Conservation (phyloP, 306 rosid genomes). For the Bauhinia variegata region DNA sequence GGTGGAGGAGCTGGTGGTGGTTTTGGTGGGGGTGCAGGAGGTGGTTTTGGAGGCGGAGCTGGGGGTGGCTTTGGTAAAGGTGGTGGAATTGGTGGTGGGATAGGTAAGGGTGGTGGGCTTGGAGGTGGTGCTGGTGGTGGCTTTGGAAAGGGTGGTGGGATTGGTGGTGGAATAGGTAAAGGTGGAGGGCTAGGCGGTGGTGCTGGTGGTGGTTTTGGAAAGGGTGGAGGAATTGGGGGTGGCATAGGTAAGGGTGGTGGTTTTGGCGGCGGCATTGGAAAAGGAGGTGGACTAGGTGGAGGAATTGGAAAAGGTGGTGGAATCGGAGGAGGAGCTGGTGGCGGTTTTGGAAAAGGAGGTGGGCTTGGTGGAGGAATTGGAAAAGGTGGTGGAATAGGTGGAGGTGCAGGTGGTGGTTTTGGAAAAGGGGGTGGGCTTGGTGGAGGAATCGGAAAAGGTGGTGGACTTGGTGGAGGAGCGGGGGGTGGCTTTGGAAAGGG, state of each 20-base stretch:
- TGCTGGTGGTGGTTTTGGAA: neutral
- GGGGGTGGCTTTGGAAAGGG: conserved; percentile 32
- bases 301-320: conserved; percentile 24
- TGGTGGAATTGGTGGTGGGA: neutral
- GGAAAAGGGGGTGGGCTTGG: conserved; percentile 33
- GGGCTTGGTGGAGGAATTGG: conserved; percentile 8
- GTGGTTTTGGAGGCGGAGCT: neutral
- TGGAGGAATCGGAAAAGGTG: conserved; percentile 7
- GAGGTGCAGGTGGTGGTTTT: conserved; percentile 11
- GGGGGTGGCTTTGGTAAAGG: neutral
- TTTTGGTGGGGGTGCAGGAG: neutral
- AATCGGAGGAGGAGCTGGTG: neutral
- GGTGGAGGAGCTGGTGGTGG: neutral
- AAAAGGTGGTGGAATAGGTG: conserved; percentile 1
- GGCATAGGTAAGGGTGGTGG: conserved; percentile 38
- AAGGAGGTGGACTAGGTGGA: conserved; percentile 1
- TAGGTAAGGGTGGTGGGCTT: conserved; percentile 30
- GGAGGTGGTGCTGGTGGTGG: neutral
- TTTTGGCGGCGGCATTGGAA: neutral
- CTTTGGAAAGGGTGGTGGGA: neutral
- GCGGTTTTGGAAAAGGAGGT: conserved; percentile 34
- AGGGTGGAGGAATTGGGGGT: conserved; percentile 2
- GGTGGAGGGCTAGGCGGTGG: neutral
- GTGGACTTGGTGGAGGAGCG: conserved; percentile 24
- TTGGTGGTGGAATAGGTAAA: neutral